Conservation (phyloP, 179 eudicot species). For the Sideroxylon spinosum region DNA sequence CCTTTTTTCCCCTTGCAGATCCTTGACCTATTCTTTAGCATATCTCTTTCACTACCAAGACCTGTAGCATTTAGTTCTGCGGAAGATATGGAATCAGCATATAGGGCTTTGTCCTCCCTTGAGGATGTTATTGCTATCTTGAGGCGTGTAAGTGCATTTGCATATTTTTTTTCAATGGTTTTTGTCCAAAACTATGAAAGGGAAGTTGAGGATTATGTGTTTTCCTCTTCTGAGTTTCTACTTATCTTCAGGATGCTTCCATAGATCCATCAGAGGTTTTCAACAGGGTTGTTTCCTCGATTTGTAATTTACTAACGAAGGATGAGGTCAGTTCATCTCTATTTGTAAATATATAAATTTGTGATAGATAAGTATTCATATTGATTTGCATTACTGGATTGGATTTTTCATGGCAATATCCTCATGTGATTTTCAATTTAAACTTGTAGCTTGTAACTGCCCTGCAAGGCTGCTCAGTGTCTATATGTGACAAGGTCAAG, state of each 20-base stretch:
- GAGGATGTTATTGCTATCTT: slow-evolving; percentile 92
- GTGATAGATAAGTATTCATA: background rate
- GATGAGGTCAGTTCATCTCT: slow-evolving; percentile 58
- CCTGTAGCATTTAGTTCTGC: slow-evolving; percentile 44
- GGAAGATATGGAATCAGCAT: slow-evolving; percentile 56
- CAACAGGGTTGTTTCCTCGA: slow-evolving; percentile 78
- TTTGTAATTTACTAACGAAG: slow-evolving; percentile 71
- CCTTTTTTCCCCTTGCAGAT: slow-evolving; percentile 44
- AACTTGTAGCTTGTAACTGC: slow-evolving; percentile 75
- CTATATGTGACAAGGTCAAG: slow-evolving; percentile 86
- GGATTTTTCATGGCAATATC: background rate
- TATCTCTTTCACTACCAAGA: slow-evolving; percentile 83
- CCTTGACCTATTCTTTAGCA: slow-evolving; percentile 80
- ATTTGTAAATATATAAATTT: background rate
- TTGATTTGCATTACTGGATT: background rate
- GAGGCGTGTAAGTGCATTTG: slow-evolving; percentile 64
- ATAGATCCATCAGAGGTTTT: slow-evolving; percentile 98
- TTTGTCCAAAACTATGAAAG: background rate
- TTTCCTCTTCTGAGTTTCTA: slow-evolving; percentile 8
- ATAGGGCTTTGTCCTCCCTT: slow-evolving; percentile 77
- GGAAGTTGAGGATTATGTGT: background rate
- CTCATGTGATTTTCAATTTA: slow-evolving; percentile 7
- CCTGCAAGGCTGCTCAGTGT: slow-evolving; percentile 66
- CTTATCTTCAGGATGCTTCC: slow-evolving; percentile 76
- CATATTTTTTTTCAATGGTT: background rate